phyloP scores from a whole-genome alignment of 345 rosid genomes.

The Eucalyptus decipiens region DNA sequence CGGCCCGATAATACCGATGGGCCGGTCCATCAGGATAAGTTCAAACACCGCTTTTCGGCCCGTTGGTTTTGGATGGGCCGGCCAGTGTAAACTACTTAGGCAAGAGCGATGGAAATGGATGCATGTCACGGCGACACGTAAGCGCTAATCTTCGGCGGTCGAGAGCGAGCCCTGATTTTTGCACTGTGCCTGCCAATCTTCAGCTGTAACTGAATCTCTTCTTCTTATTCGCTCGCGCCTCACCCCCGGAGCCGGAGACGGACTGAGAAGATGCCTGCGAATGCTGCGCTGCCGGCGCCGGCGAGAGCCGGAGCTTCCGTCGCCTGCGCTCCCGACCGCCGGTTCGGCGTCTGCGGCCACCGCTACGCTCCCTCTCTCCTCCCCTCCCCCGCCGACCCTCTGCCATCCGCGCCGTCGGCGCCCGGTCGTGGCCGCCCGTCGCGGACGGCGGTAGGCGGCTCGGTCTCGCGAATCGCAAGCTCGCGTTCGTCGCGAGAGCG shows the following conservation, averaged over 20 bases:
- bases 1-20: background rate
- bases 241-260: background rate
- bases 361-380: slow-evolving; percentile 14
- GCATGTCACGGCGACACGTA: background rate
- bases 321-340: slow-evolving; percentile 1
- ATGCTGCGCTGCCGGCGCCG: slow-evolving; percentile 4
- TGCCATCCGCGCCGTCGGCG: background rate
- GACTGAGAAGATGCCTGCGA: slow-evolving; percentile 5
- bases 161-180: background rate
- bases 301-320: slow-evolving; percentile 6
- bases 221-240: background rate
- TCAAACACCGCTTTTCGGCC: background rate
- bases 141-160: slow-evolving; percentile 25
- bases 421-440: background rate
- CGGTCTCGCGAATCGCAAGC: background rate
- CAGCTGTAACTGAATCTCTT: slow-evolving; percentile 20
- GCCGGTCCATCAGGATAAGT: background rate
- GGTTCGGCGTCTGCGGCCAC: background rate
- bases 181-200: background rate
- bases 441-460: background rate
- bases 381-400: slow-evolving; percentile 4
- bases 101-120: background rate
- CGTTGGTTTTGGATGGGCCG: background rate
- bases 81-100: background rate
- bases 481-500: slow-evolving; percentile 25